Percentiles rank a stretch among this genome's conserved stretches.
These are phyloP conservation scores for Lentinula lateritia DNA, from an alignment of 768 basidiomycete genomes.

Conservation along the genomic window DNA sequence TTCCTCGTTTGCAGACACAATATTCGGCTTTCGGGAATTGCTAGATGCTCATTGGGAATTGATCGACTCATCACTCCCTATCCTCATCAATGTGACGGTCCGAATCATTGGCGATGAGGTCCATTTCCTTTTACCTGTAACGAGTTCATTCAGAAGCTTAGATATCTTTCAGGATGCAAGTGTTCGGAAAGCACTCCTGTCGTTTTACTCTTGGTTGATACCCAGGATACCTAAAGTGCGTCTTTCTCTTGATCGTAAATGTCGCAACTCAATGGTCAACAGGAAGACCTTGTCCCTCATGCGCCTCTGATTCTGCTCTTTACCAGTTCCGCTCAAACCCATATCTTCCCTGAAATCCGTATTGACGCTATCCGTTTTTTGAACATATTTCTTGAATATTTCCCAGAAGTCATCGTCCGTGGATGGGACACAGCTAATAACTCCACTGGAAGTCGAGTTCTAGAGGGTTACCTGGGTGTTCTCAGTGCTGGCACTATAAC, in stretches of 20 bases:
- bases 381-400: conserved; percentile 63
- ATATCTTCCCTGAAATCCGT: conserved; percentile 93
- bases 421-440: conserved; percentile 58
- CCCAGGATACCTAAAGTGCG: conserved; percentile 54
- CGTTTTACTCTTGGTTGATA: conserved; percentile 71
- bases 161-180: conserved; percentile 55
- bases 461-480: conserved; percentile 80
- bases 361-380: conserved; percentile 84
- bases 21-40: conserved; percentile 68
- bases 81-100: conserved; percentile 55
- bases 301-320: conserved; percentile 75
- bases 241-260: background rate
- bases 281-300: conserved; percentile 76
- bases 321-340: conserved; percentile 84
- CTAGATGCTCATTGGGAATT: conserved; percentile 57
- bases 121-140: conserved; percentile 14
- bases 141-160: background rate
- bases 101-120: conserved; percentile 83
- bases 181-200: conserved; percentile 69
- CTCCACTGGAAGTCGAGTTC: conserved; percentile 55
- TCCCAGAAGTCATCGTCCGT: conserved; percentile 60
- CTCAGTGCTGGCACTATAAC: conserved; percentile 64
- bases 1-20: conserved; percentile 48
- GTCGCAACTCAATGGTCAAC: conserved; percentile 4
- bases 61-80: conserved; percentile 44